A percentile compares a stretch with the other conserved stretches of the same genome.
Conservation (phyloP, 2,329 filamentous ascomycete genomes). For the Hymenoscyphus infarciens region DNA sequence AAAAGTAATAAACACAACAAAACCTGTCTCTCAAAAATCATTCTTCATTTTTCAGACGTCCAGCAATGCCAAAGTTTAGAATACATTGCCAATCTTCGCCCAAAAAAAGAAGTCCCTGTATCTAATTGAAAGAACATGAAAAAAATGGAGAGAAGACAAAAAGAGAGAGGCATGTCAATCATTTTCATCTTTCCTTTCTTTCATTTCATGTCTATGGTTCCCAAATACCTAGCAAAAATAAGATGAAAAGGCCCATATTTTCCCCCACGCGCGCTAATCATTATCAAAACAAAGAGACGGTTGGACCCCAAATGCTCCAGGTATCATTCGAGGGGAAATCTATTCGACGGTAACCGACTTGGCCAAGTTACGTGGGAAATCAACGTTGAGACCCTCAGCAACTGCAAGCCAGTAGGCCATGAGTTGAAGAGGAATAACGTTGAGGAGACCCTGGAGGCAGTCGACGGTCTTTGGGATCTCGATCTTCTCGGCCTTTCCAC, state of each 20-base stretch:
- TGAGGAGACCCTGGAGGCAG: slow-evolving; percentile 91
- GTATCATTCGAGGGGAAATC: slow-evolving; percentile 4
- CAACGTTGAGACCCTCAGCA: slow-evolving; percentile 91
- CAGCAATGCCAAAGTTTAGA: background rate
- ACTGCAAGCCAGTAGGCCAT: slow-evolving; percentile 99
- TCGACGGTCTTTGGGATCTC: slow-evolving; percentile 96
- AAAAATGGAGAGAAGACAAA: background rate
- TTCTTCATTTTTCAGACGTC: background rate
- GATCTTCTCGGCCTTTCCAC: slow-evolving; percentile 90
- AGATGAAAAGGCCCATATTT: background rate
- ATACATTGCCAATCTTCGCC: background rate
- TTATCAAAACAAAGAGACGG: slow-evolving; percentile 9
- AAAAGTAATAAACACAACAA: no score
- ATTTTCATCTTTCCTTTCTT: background rate
- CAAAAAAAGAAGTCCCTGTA: background rate
- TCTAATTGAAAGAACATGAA: background rate
- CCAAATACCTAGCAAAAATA: background rate
- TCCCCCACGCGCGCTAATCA: slow-evolving; percentile 8
- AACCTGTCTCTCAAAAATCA: no score
- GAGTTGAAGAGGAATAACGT: slow-evolving; percentile 94
- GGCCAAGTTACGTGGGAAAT: slow-evolving; percentile 97
- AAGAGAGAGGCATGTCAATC: background rate
- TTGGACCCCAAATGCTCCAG: background rate
- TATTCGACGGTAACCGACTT: slow-evolving; percentile 99
- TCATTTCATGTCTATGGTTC: background rate